A percentile compares a stretch with the other conserved stretches of the same genome.
Evolutionary conservation across 371 early-diverging fungal genomes (phyloP).

Genomic region (Synchytrium microbalum): DNA sequence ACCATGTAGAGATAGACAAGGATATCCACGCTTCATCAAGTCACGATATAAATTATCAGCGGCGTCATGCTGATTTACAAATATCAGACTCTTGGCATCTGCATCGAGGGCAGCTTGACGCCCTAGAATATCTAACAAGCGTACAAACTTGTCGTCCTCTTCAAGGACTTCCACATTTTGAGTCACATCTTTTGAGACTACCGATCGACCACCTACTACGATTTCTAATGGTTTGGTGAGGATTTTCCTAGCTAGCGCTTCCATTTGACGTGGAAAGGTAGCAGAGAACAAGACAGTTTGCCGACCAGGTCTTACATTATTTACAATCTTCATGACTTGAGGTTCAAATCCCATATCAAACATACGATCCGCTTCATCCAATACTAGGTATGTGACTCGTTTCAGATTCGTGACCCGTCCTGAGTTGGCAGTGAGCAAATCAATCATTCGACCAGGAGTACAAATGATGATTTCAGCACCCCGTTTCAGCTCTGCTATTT

Average conservation of each 20-base stretch:
- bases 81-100: constrained; percentile 62
- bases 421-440: constrained; percentile 91
- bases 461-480: constrained; percentile 98
- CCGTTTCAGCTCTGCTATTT: constrained; percentile 94
- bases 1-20: constrained; percentile 90
- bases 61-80: constrained; percentile 93
- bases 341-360: constrained; percentile 98
- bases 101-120: constrained; percentile 53
- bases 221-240: constrained; percentile 85
- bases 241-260: constrained; percentile 91
- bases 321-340: constrained; percentile 95
- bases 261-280: constrained; percentile 96
- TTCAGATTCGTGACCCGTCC: constrained; percentile 91
- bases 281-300: constrained; percentile 95
- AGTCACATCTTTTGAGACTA: constrained; percentile 80
- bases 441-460: constrained; percentile 99
- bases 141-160: constrained; percentile 79
- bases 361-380: constrained; percentile 87
- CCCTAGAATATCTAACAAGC: constrained; percentile 85
- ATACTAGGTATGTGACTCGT: constrained; percentile 92
- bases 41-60: constrained; percentile 84
- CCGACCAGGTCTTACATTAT: constrained; percentile 85
- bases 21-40: constrained; percentile 78
- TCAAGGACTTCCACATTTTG: constrained; percentile 81
- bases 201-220: constrained; percentile 86